Base-by-base conservation (phyloP, 768 basidiomycete genomes). In the Rickenella mellea region DNA sequence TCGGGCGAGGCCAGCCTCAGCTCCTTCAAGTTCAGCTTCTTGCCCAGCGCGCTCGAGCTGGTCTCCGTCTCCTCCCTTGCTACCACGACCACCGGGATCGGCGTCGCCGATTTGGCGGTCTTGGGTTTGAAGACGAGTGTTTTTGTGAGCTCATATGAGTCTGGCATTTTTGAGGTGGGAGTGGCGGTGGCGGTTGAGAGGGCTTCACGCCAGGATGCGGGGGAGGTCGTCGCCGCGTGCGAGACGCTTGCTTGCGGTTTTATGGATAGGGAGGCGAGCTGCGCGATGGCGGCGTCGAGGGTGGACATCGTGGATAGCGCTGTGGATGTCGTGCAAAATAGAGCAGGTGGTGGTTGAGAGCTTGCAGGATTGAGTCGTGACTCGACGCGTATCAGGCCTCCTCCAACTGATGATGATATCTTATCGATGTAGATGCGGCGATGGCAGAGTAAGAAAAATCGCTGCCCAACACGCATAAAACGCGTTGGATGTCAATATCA, bases 61-160 rank as follows among this genome's bases (percentile, higher is more conserved):
- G 83, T 85, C 54, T 92, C 85, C n/a, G 87, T 87, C 21, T 73
- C 70, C 55, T 94, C 90, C 53, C 78, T 70, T 8, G 88, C 87
- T 59, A 97, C 74, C 45, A 93, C 81, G 49, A 97, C 72, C 44
- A 97, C 79, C 6, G 91, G 92, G 40, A 89, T 73, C 1, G 89
- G 79, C 24, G 73, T 76, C 6, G 85, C 87, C 0, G 77, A 74
- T 61, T 96, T 96, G n/a, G 91, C 83, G 2, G 91, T 90, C 64
- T 93, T 93, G 25, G 92, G 92, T 59, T 97, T 97, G 80, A 89
- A 94, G 43, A 94, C 82, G 51, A 93, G 80, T 37, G 84, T 86
- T 61, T 91, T 92, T 58, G 85, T 73, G 52, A 88, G 70, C 58
- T 85, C 76, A 55, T 82, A 86, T 14, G 39, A 44, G 12, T 36